Conservation (phyloP, 164 flowering plant genomes). For the Stephania cephalantha region DNA sequence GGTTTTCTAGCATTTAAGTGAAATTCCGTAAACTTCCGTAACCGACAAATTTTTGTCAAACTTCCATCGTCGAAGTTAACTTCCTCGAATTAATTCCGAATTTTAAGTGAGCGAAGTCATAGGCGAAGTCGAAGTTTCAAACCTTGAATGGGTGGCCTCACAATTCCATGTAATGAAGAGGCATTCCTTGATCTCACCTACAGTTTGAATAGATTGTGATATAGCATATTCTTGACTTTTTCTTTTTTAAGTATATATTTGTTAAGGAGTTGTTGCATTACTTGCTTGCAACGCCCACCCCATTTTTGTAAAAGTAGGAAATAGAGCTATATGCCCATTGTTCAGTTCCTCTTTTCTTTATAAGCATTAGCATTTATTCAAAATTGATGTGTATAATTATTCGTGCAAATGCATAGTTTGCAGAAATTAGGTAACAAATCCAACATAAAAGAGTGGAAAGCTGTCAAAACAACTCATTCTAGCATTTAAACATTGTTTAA, state of each 20-base stretch:
- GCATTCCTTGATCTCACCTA: neutral
- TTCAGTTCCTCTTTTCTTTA: neutral
- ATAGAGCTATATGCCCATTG: constrained; percentile 1
- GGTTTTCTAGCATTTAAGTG: too few relatives aligned
- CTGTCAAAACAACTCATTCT: neutral
- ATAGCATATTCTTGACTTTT: neutral
- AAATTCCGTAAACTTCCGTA: too few relatives aligned
- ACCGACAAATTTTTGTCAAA: too few relatives aligned
- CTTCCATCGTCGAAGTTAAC: too few relatives aligned
- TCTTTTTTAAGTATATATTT: neutral
- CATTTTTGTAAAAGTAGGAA: neutral
- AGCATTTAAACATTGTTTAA: neutral
- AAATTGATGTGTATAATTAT: neutral
- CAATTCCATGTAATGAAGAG: constrained; percentile 1
- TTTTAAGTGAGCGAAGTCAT: too few relatives aligned
- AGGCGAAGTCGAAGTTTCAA: too few relatives aligned
- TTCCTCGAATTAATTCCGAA: too few relatives aligned
- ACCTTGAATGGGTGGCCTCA: constrained; percentile 1
- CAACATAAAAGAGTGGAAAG: neutral
- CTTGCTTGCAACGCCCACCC: neutral
- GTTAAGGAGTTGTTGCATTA: neutral
- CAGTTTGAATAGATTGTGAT: neutral
- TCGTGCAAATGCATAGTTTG: neutral
- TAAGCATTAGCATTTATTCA: neutral
- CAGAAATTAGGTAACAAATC: neutral